These are phyloP conservation scores for Beauveria varroae DNA, from an alignment of 2,329 filamentous ascomycete species.

Conservation along the genomic window DNA sequence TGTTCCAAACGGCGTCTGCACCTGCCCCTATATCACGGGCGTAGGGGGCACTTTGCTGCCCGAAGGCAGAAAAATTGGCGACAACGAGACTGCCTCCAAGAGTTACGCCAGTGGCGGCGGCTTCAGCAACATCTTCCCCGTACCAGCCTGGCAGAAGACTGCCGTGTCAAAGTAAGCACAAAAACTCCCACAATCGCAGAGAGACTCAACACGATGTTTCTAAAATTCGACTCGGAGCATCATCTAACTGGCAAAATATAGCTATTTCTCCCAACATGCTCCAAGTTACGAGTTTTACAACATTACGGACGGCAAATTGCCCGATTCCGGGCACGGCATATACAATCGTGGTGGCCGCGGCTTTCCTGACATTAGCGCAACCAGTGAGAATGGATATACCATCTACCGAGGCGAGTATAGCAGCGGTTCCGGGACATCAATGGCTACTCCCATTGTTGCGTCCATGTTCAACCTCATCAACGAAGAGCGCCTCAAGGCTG, in stretches of 20 bases:
- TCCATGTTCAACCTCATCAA: conserved; percentile 16
- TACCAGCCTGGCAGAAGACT: conserved; percentile 39
- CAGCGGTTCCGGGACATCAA: conserved; percentile 7
- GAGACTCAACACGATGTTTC: too few species aligned
- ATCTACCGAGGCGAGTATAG: conserved; percentile 22
- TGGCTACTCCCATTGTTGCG: conserved; percentile 15
- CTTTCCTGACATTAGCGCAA: conserved; percentile 31
- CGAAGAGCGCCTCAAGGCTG: conserved; percentile 15
- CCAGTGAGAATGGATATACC: conserved; percentile 39
- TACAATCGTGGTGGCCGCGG: conserved; percentile 21
- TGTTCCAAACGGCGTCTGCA: conserved; percentile 29
- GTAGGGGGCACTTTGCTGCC: conserved; percentile 42
- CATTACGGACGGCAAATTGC: conserved; percentile 17
- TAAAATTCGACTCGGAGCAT: too few species aligned
- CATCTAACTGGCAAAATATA: too few species aligned
- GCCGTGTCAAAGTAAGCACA: conserved; percentile 22
- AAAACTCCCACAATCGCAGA: not conserved
- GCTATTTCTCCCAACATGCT: too few species aligned
- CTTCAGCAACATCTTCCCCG: conserved; percentile 35
- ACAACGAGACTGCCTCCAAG: conserved; percentile 37
- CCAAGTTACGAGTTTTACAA: conserved; percentile 21
- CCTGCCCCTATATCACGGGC: conserved; percentile 38
- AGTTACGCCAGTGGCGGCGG: conserved; percentile 26
- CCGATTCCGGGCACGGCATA: too few species aligned
- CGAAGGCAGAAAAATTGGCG: conserved; percentile 31